Evolutionary conservation across 163 green algal species (phyloP).

Genomic region (Scenedesmus sp.): DNA sequence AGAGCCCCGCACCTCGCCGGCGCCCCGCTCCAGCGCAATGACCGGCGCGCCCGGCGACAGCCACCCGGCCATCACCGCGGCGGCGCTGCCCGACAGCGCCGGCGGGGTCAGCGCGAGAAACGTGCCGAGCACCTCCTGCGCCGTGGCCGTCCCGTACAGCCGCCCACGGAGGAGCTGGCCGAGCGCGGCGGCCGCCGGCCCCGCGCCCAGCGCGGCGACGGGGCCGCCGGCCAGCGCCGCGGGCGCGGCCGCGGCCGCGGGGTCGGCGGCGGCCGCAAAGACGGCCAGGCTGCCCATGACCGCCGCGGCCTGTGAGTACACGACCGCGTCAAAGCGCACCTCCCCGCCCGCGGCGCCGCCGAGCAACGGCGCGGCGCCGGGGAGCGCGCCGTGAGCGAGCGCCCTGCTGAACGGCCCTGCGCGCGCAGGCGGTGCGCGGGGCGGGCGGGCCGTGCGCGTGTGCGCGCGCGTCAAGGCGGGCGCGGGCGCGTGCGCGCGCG

Average conservation of each 20-base stretch:
- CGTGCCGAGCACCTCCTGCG: neutral
- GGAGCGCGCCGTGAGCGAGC: neutral
- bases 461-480: conserved; percentile 32
- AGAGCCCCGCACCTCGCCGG: too few species aligned
- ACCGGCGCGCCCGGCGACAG: conserved; percentile 7
- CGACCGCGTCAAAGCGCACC: conserved; percentile 4
- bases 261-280: conserved; percentile 3
- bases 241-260: neutral
- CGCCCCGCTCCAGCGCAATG: neutral
- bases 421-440: neutral
- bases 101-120: neutral
- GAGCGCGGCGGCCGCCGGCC: neutral
- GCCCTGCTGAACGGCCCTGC: conserved; percentile 1
- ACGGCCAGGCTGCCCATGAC: conserved; percentile 35
- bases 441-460: too few species aligned
- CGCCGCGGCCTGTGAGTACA: conserved; percentile 59
- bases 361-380: conserved; percentile 33
- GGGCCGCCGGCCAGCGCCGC: neutral
- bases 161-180: conserved; percentile 14
- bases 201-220: neutral
- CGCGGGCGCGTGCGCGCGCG: conserved; percentile 47
- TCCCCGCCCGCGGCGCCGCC: neutral
- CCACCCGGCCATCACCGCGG: neutral
- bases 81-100: neutral
- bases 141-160: conserved; percentile 15